phyloP scores from a whole-genome alignment of 140 eudicot genomes.

The Flaveria floridana region DNA sequence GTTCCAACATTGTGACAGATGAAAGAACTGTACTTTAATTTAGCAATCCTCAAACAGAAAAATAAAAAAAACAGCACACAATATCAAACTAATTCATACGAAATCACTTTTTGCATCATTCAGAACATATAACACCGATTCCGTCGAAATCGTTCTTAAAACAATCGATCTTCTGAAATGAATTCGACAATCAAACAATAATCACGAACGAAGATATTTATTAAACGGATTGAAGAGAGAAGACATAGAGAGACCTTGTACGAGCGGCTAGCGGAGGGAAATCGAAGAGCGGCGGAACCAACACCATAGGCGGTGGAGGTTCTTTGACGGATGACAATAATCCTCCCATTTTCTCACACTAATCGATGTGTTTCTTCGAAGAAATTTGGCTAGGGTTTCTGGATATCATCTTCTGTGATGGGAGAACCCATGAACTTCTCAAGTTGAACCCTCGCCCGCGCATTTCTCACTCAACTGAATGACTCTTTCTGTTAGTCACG shows the following conservation, averaged over 20 bases:
- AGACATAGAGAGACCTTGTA: slow-evolving; percentile 47
- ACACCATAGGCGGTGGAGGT: slow-evolving; percentile 70
- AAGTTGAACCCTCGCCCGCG: slow-evolving; percentile 31
- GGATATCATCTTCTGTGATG: neutral
- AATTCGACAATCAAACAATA: neutral
- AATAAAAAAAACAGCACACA: neutral
- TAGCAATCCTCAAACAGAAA: neutral
- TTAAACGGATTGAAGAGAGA: neutral
- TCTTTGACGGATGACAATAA: slow-evolving; percentile 35
- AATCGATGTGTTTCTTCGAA: neutral
- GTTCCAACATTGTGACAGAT: neutral
- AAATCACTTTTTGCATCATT: neutral
- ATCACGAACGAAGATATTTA: neutral
- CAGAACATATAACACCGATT: too few relatives aligned
- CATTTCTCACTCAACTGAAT: slow-evolving; percentile 32
- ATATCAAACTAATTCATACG: neutral
- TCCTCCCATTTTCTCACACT: slow-evolving; percentile 45
- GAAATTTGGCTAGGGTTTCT: neutral
- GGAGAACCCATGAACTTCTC: slow-evolving; percentile 26
- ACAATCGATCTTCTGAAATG: neutral
- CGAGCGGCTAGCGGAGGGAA: slow-evolving; percentile 95
- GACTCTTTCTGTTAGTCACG: slow-evolving; percentile 33
- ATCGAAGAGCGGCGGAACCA: slow-evolving; percentile 67
- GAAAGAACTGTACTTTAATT: neutral
- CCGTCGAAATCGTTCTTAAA: neutral